A percentile compares a stretch with the other conserved stretches of the same genome.
Evolutionary conservation across 192 early-diverging fungal species (phyloP).

Genomic region (Fimicolochytrium jonesii): DNA sequence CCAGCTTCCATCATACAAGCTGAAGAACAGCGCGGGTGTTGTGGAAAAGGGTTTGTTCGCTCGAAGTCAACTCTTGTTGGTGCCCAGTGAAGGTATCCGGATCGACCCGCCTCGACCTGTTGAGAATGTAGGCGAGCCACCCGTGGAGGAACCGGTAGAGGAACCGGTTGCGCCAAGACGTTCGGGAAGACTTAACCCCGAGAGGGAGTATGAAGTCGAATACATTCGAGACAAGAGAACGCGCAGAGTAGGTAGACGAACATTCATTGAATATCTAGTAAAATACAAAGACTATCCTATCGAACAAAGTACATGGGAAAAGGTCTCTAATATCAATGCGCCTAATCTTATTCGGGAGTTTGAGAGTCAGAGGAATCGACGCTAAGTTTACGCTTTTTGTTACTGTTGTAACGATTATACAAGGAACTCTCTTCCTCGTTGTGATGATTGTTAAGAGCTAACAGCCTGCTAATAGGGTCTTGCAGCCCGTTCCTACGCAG

Average conservation of each 20-base stretch:
- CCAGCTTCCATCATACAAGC: no score
- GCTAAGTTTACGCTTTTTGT: slow-evolving; percentile 1
- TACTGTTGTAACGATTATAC: neutral
- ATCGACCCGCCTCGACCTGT: neutral
- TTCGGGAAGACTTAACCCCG: neutral
- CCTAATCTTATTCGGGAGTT: neutral
- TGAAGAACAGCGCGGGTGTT: neutral
- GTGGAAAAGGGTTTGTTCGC: neutral
- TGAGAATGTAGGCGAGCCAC: neutral
- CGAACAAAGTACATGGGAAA: neutral
- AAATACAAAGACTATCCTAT: neutral
- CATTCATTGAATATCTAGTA: neutral
- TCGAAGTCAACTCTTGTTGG: neutral
- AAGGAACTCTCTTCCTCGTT: neutral
- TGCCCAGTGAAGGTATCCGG: neutral
- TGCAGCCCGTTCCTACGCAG: neutral
- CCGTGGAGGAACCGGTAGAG: no score
- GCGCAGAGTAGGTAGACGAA: neutral
- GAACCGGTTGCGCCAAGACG: no score
- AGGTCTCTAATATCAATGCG: neutral
- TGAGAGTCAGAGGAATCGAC: neutral
- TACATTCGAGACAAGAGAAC: neutral
- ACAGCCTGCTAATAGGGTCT: neutral
- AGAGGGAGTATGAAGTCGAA: neutral
- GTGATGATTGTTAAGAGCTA: neutral